Evolutionary conservation across 352 stramenopile species (phyloP).

Genomic region (Pythium aristosporum): DNA sequence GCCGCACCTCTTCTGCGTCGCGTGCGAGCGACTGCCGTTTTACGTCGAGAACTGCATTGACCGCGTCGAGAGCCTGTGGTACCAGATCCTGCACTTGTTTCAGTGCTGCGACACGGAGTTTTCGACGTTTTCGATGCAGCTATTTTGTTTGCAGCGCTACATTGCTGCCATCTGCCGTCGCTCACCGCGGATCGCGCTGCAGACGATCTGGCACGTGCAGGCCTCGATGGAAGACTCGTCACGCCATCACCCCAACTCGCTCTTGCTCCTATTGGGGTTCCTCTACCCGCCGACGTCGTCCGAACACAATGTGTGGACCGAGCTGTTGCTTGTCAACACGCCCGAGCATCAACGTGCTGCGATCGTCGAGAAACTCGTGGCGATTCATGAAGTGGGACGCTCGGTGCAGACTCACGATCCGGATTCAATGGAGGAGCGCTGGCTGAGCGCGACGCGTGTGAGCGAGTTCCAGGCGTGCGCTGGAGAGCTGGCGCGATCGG

Average conservation of each 20-base stretch:
- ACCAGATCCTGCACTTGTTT: conserved; percentile 77
- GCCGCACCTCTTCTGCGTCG: conserved; percentile 61
- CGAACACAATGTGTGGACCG: conserved; percentile 48
- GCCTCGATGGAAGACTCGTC: conserved; percentile 55
- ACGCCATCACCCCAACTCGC: conserved; percentile 56
- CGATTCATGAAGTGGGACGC: conserved; percentile 37
- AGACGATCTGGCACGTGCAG: conserved; percentile 82
- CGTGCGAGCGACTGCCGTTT: conserved; percentile 65
- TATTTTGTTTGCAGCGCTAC: conserved; percentile 68
- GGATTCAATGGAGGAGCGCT: conserved; percentile 55
- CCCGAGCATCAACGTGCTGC: conserved; percentile 51
- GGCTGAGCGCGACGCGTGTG: conserved; percentile 53
- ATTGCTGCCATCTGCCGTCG: conserved; percentile 70
- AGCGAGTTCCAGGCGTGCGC: conserved; percentile 54
- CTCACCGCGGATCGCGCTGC: conserved; percentile 66
- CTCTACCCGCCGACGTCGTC: conserved; percentile 41
- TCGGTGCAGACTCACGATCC: conserved; percentile 47
- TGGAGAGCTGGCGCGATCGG: conserved; percentile 39
- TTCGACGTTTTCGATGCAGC: conserved; percentile 42
- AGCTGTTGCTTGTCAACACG: conserved; percentile 60
- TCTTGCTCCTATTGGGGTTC: conserved; percentile 61
- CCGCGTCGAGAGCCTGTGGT: conserved; percentile 75
- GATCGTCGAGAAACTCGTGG: conserved; percentile 43
- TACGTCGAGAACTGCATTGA: conserved; percentile 77
- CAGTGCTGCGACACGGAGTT: conserved; percentile 66